Evolutionary conservation across 352 stramenopile species (phyloP), one percentile per base, ranked within the genome.

Genomic region (Heterotrichella gracilis): DNA sequence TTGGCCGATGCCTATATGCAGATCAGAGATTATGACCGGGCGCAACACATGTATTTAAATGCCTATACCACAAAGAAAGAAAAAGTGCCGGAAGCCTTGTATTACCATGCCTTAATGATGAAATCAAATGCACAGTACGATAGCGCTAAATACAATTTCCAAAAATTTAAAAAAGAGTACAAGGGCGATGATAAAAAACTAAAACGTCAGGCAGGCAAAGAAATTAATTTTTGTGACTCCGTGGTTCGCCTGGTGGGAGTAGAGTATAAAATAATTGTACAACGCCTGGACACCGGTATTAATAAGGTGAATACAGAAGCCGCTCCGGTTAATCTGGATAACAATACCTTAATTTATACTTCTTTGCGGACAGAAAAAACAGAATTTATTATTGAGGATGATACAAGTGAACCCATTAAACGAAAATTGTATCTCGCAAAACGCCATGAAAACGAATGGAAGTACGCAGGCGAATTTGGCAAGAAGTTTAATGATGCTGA

Each of bases 91-190:
- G 32, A 53, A n/a, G 32, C 32, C 9, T n/a, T 53, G 9, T 53
- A 53, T 53, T 53, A 17, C n/a, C 32, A 53, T 53, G 32, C 32
- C 9, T n/a, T 17, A n/a, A 53, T 53, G 32, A 9, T 17, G n/a
- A 53, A 53, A 53, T 53, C 32, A 53, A 53, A 53, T 53, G 32
- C 9, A 17, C n/a, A 17, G 32, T 53, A 53, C 32, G 32, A 53
- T n/a, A 53, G 32, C 32, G 32, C 32, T n/a, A 53, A 53, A 53
- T 9, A 17, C 9, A 53, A 53, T 53, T 53, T 53, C n/a, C 9
- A 53, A n/a, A 53, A 53, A 53, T 53, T 53, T 53, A 53, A 53
- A 53, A 53, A 53, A 53, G 32, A 53, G n/a, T 53, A 53, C n/a
- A 53, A n/a, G n/a, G 32, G 32, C 32, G 32, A 53, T 53, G 9